A percentile compares a stretch with the other conserved stretches of the same genome.
Conservation (phyloP, 1,284 basidiomycete species). For the Malassezia equina region DNA sequence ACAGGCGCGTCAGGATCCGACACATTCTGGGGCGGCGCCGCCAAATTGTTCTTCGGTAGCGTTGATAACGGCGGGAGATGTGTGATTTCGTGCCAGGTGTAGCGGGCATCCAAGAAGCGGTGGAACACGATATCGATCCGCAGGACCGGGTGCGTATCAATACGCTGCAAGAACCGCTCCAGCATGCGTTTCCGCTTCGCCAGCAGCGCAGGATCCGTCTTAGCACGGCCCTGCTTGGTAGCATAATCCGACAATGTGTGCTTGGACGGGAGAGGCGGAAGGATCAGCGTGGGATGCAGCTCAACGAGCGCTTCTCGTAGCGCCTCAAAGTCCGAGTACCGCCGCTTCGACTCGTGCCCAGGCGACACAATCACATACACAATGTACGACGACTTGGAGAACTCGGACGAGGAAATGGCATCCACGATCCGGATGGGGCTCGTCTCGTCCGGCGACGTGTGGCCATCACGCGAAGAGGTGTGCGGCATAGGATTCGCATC, state of each 20-base stretch:
- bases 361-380: conserved; percentile 9
- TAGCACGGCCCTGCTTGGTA: conserved; percentile 89
- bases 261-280: conserved; percentile 95
- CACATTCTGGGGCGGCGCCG: conserved; percentile 87
- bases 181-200: conserved; percentile 84
- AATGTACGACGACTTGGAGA: conserved; percentile 7
- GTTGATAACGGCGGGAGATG: conserved; percentile 65
- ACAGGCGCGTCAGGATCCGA: conserved; percentile 65
- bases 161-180: conserved; percentile 82
- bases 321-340: conserved; percentile 96
- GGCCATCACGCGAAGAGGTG: not conserved
- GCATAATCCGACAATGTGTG: conserved; percentile 93
- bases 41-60: conserved; percentile 87
- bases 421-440: conserved; percentile 4
- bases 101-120: conserved; percentile 85
- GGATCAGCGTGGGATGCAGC: conserved; percentile 89
- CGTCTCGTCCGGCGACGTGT: not conserved
- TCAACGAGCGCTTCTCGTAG: conserved; percentile 71
- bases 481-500: not conserved
- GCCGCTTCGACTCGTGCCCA: conserved; percentile 62
- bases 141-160: conserved; percentile 79
- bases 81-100: conserved; percentile 61
- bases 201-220: conserved; percentile 88
- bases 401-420: conserved; percentile 4
- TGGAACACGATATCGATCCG: conserved; percentile 90